Evolutionary conservation across 2,329 filamentous ascomycete genomes (phyloP), one percentile per base, ranked within the genome.

Genomic region (Microascus cirrosus): DNA sequence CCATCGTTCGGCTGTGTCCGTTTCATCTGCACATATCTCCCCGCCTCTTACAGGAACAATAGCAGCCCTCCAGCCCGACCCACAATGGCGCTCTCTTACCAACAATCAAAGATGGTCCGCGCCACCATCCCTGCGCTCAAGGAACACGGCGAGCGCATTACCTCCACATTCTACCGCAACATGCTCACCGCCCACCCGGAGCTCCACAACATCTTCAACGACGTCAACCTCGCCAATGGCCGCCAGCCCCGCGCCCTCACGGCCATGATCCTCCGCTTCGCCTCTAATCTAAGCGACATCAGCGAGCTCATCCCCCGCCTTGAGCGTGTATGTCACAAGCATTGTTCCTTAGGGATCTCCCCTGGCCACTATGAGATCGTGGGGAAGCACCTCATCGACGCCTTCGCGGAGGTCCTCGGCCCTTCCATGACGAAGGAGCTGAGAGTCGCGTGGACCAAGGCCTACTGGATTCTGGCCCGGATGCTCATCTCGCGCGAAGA

Each of bases 391-490:
- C 77, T 91, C 13, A 75, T 91, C 51, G 76, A 77, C 28, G 84
- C 87, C 1, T 87, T 91, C 71, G 77, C 75, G 25, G 75, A 82
- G 51, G 81, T 90, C 0, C 78, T 91, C 1, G 86, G 86, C 3
- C 77, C 78, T 1, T 81, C 80, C 24, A 82, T 87, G 72, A 90
- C 86, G 1, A 73, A 78, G 0, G 80, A 85, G 22, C 77, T 87
- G 34, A 76, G 81, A 57, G 76, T 81, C 13, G 87, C 87, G 10
- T 91, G 87, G 87, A 78, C 72, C 6, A 81, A 82, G 56, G 87
- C 87, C 1, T 91, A 90, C 71, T 84, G 81, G 79, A 77, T 89
- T 64, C 79, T 91, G 25, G 87, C 87, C 28, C 79, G 85, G 68
- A 81, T 90, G 73, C 81, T 90, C 73, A 89, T 88, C 63, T 77